These are phyloP conservation scores for Trypanosoma lewisi DNA, from an alignment of 208 protist genomes.

Conservation along the genomic window DNA sequence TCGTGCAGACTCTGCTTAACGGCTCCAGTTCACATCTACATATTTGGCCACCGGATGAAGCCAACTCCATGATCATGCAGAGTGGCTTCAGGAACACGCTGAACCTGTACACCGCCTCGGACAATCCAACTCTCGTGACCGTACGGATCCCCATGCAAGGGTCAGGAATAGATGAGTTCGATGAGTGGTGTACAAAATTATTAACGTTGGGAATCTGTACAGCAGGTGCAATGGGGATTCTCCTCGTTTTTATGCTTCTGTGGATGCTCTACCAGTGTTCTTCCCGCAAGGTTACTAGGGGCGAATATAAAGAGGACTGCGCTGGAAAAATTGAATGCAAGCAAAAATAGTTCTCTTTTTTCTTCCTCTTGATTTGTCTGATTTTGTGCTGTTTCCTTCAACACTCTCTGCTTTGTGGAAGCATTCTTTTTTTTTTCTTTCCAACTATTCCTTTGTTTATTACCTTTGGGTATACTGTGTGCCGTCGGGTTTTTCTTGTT, in stretches of 20 bases:
- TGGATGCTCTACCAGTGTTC: constrained; percentile 3
- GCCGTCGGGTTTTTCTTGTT: too few species aligned
- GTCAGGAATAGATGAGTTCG: too few species aligned
- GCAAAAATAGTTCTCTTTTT: not conserved
- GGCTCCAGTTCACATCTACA: too few species aligned
- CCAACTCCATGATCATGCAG: too few species aligned
- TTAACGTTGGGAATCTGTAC: not conserved
- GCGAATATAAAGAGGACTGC: not conserved
- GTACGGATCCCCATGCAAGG: too few species aligned
- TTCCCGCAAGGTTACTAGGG: not conserved
- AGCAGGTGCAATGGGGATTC: not conserved
- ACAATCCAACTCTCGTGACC: too few species aligned
- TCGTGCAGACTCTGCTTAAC: too few species aligned
- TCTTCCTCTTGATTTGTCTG: not conserved
- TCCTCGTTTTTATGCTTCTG: not conserved
- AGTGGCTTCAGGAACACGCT: too few species aligned
- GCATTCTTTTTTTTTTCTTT: not conserved
- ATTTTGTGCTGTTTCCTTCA: not conserved
- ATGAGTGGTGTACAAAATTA: constrained; percentile 1
- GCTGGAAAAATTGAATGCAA: not conserved
- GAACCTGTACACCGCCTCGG: too few species aligned
- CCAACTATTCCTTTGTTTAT: too few species aligned
- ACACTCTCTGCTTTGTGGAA: not conserved
- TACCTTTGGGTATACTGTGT: too few species aligned
- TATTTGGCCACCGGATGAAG: too few species aligned